These are phyloP conservation scores for Talaromyces sp. DNA, from an alignment of 2,329 filamentous ascomycete species.

Conservation along the genomic window DNA sequence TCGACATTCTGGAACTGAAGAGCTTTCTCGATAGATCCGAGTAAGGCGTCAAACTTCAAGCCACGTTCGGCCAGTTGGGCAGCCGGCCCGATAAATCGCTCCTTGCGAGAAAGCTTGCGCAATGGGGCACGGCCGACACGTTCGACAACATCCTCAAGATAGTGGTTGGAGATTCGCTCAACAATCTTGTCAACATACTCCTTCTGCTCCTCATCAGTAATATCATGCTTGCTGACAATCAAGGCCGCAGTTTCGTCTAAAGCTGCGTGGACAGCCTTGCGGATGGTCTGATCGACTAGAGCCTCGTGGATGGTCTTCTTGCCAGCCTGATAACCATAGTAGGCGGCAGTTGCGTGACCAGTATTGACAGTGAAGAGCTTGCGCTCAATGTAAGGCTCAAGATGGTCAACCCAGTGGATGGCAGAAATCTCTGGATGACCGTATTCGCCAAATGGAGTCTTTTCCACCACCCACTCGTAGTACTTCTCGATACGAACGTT, in stretches of 20 bases:
- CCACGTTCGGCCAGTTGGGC: constrained; percentile 81
- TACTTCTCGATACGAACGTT: constrained; percentile 97
- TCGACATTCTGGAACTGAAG: constrained; percentile 94
- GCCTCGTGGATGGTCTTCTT: constrained; percentile 89
- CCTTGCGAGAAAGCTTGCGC: constrained; percentile 89
- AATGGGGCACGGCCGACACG: constrained; percentile 93
- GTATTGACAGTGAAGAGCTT: constrained; percentile 99
- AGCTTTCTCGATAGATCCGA: constrained; percentile 84
- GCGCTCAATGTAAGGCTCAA: constrained; percentile 95
- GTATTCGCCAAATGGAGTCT: constrained; percentile 72
- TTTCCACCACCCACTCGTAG: constrained; percentile 97
- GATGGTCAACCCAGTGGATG: constrained; percentile 87
- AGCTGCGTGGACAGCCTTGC: constrained; percentile 72
- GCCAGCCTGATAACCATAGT: constrained; percentile 84
- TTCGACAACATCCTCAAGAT: constrained; percentile 87
- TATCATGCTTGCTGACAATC: constrained; percentile 83
- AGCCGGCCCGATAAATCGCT: constrained; percentile 92
- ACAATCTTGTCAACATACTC: constrained; percentile 92
- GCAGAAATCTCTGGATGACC: constrained; percentile 74
- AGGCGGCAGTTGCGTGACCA: constrained; percentile 90
- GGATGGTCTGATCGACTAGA: constrained; percentile 74
- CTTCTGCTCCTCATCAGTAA: constrained; percentile 69
- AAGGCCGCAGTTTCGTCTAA: constrained; percentile 82
- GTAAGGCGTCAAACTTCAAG: constrained; percentile 67
- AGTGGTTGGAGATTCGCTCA: constrained; percentile 85